Conservation (phyloP, 2,329 filamentous ascomycete species). For the Ceratocystis diversiconidia region DNA sequence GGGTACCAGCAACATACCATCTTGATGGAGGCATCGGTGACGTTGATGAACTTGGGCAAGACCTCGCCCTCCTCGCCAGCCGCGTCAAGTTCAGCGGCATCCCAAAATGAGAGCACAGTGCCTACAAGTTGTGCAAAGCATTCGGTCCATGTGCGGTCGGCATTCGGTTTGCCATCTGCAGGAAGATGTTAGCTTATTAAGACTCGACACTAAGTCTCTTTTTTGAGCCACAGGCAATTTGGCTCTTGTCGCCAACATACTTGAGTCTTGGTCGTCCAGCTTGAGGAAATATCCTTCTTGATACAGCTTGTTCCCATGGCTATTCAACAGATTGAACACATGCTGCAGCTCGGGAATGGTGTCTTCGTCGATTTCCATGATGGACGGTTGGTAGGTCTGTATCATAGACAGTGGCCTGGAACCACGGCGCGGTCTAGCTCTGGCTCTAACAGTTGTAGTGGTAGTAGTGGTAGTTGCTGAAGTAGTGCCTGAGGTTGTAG, state of each 20-base stretch:
- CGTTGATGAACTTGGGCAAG: conserved; percentile 82
- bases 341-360: conserved; percentile 86
- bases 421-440: conserved; percentile 32
- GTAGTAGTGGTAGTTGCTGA: conserved; percentile 6
- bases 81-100: conserved; percentile 78
- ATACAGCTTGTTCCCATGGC: conserved; percentile 90
- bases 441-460: conserved; percentile 20
- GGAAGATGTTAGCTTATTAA: conserved; percentile 20
- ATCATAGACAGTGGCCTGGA: conserved; percentile 75
- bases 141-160: conserved; percentile 83
- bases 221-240: no score
- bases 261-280: conserved; percentile 81
- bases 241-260: conserved; percentile 39
- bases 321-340: conserved; percentile 87
- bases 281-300: conserved; percentile 97
- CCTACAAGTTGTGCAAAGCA: conserved; percentile 95
- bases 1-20: conserved; percentile 52
- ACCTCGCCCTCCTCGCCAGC: conserved; percentile 76
- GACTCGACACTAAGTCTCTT: no score
- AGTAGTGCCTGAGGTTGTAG: conserved; percentile 8
- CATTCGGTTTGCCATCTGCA: conserved; percentile 70
- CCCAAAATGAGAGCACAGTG: conserved; percentile 89
- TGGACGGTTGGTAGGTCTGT: conserved; percentile 67
- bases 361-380: conserved; percentile 74
- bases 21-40: conserved; percentile 94